Base-by-base conservation (phyloP, 768 basidiomycete species). In the Mycena chlorophos region DNA sequence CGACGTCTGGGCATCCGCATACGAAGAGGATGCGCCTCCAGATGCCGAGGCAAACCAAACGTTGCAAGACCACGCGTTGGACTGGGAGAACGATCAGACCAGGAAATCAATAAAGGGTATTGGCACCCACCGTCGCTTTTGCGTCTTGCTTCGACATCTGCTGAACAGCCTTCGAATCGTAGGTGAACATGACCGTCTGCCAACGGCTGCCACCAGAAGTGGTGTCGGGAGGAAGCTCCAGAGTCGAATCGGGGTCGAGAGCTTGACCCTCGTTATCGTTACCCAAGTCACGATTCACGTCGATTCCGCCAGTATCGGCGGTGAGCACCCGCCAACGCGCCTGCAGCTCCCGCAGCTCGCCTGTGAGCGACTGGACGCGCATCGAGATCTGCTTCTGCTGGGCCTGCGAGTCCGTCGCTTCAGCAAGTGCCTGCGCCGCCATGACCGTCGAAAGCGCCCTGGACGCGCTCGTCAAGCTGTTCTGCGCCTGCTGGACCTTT, bases 201-300 rank as follows among this genome's bases (percentile, higher is more conserved):
- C 66, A 68, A 13, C 66, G 63, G 42, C 65, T 66, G 4, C 66
- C 66, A 6, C 66, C 65, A 2, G 66, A 63, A 3, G 51, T 54
- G 12, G 13, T 49, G 8, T 63, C 58, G 26, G 45, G 22, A 27
- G 63, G 55, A 16, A 57, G 57, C n/a, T 47, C 25, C 13, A 56
- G 14, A n/a, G 51, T 28, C 19, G 29, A 42, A 0, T n/a, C 17
- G 12, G 27, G 17, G 43, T 54, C 50, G 46, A 46, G 12, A 25
- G 12, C 5, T 22, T 16, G 25, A 42, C 13, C 30, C 17, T 14
- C 47, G n/a, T 53, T 37, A 4, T 34, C 31, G 20, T 16, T 27
- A 25, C 26, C 20, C n/a, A 25, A 17, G 5, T 52, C 26, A 23
- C 28, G 26, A 26, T 29, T 20, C 12, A 27, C 26, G 12, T 37